Percentiles rank a stretch among this genome's conserved stretches.
Evolutionary conservation across 2,329 filamentous ascomycete genomes (phyloP).

Genomic region (Diaporthe eres): DNA sequence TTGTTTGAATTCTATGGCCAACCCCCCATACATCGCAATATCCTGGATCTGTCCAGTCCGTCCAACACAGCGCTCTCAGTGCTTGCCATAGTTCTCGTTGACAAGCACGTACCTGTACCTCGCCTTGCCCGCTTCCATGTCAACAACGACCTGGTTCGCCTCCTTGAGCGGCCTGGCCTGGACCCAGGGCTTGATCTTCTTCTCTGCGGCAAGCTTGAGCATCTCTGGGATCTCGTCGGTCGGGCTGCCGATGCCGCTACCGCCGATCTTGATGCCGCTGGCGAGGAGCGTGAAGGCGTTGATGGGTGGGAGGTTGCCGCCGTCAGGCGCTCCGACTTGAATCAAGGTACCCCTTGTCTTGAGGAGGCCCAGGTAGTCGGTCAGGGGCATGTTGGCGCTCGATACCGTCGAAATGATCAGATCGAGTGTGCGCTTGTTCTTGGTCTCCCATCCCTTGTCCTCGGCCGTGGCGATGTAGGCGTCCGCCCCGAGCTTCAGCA

Average conservation of each 20-base stretch:
- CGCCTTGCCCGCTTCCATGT: constrained; percentile 69
- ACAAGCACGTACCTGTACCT: constrained; percentile 62
- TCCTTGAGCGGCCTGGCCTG: constrained; percentile 67
- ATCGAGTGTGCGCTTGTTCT: constrained; percentile 65
- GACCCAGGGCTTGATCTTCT: constrained; percentile 69
- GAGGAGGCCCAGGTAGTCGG: constrained; percentile 72
- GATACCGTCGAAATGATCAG: constrained; percentile 71
- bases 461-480: constrained; percentile 57
- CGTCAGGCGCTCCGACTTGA: constrained; percentile 75
- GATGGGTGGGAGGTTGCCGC: constrained; percentile 57
- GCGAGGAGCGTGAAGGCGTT: constrained; percentile 70
- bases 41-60: not conserved
- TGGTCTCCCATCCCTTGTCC: constrained; percentile 66
- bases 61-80: constrained; percentile 6
- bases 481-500: constrained; percentile 69
- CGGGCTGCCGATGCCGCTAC: constrained; percentile 60
- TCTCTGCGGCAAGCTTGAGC: constrained; percentile 69
- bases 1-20: not conserved
- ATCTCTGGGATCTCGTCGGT: constrained; percentile 68
- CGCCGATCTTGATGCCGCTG: constrained; percentile 65
- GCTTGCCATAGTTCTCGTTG: constrained; percentile 54
- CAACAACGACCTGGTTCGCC: constrained; percentile 67
- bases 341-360: constrained; percentile 72
- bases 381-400: constrained; percentile 67
- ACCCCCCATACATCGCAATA: not conserved